Base-by-base conservation (phyloP, 129 eudicot genomes). In the Arctium minus region DNA sequence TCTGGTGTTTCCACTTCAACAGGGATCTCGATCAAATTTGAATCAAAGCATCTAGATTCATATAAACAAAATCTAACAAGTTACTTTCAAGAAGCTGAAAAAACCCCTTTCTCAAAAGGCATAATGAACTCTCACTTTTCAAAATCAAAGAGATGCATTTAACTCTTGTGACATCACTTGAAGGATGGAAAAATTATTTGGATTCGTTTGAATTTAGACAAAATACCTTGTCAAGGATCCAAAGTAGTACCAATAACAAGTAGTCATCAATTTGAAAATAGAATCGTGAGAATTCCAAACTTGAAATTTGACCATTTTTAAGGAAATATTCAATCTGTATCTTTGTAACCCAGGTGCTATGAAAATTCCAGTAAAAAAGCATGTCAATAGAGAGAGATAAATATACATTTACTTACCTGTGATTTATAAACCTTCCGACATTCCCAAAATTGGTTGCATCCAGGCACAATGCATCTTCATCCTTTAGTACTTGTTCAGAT, bases 401-500 rank as follows among this genome's bases (percentile, higher is more conserved):
- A 15, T 32, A 33, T 71, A 70, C 36, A 69, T 53, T 77, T 70
- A 35, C 70, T 74, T 39, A 89, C 98, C 92, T 91, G 79, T 94
- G 98, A 84, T 94, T 94, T 17, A 94, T 91, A 81, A 94, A 94
- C 81, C 98, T 86, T 67, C 89, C 96, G 46, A 92, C 92, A 83
- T 94, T 94, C 40, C 98, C 98, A 79, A 70, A 90, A 78, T 74
- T 30, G 12, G 98, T 92, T 8, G 92, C 98, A 86, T 94, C 98
- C 88, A 94, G 78, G 53, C 98, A 94, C 72, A 94, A 90, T 38
- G 97, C 97, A 29, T 90, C 97, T 77, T 94, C 96, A 89, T 92
- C 97, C 65, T 91, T 85, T 72, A 94, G 48, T 30, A 88, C 80
- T 75, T 87, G 86, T 76, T 94, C 97, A 17, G 97, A 91, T 46